phyloP scores from a whole-genome alignment of 257 asterid species.

The Phtheirospermum japonicum region DNA sequence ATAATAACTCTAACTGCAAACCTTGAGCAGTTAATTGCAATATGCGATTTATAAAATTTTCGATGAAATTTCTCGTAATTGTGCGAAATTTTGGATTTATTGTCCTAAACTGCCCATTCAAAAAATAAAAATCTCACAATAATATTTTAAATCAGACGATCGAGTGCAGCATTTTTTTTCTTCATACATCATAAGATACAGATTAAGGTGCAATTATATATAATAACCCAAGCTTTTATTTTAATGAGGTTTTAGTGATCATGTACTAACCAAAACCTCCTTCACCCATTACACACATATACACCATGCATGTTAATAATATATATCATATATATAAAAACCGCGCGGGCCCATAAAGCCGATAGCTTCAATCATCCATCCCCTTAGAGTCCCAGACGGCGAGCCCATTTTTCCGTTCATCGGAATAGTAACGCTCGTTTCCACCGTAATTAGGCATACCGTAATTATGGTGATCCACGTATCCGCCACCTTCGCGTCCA shows the following conservation, averaged over 20 bases:
- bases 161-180: no score
- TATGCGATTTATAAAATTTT: no score
- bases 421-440: background rate
- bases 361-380: constrained; percentile 12
- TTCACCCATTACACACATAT: background rate
- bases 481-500: background rate
- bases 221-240: background rate
- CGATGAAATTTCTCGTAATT: no score
- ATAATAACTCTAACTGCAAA: no score
- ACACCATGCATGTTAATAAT: no score
- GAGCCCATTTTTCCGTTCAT: constrained; percentile 9
- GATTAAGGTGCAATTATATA: background rate
- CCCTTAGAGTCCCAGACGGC: constrained; percentile 27
- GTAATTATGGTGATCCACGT: background rate
- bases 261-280: constrained; percentile 15
- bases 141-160: no score
- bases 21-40: no score
- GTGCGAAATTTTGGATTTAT: no score
- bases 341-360: background rate
- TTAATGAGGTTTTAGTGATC: background rate
- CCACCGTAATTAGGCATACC: background rate
- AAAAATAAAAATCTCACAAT: no score
- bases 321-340: background rate
- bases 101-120: no score
- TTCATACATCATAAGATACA: background rate